Conservation (phyloP, 768 basidiomycete species). For the Lactarius hatsudake region DNA sequence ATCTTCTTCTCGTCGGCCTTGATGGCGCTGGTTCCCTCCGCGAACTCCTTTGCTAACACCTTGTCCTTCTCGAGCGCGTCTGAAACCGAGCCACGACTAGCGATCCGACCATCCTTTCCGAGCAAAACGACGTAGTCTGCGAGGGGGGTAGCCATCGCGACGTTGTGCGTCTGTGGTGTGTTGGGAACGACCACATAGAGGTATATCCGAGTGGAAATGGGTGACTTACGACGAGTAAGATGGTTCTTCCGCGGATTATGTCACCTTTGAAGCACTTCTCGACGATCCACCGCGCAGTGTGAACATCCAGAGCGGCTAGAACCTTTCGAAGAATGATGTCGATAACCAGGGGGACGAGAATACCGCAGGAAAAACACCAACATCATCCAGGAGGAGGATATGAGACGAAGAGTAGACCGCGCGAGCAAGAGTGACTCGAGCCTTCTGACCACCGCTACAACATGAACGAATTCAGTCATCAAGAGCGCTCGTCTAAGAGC, state of each 20-base stretch:
- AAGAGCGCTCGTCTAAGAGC: not conserved
- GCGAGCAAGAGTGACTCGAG: constrained; percentile 53
- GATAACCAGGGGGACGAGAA: not conserved
- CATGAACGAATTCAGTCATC: not conserved
- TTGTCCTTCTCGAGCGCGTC: constrained; percentile 45
- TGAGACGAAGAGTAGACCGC: constrained; percentile 58
- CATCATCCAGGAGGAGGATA: constrained; percentile 70
- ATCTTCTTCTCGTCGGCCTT: constrained; percentile 32
- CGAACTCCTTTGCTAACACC: constrained; percentile 33
- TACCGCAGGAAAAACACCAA: constrained; percentile 31
- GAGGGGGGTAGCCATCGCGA: constrained; percentile 51
- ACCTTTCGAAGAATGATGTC: constrained; percentile 29
- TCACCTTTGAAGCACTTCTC: constrained; percentile 49
- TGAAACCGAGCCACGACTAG: constrained; percentile 47
- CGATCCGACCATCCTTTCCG: constrained; percentile 51
- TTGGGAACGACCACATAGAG: not conserved
- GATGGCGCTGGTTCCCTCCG: constrained; percentile 29
- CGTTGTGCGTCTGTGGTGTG: constrained; percentile 45
- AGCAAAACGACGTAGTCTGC: constrained; percentile 58
- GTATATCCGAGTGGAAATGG: not conserved
- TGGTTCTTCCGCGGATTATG: constrained; percentile 46
- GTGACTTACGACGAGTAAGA: constrained; percentile 48
- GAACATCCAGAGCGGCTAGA: constrained; percentile 51
- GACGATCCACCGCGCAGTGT: constrained; percentile 52
- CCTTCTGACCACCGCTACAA: constrained; percentile 57